Conservation (phyloP, 148 eudicot species). For the Hydrangea macrophylla region DNA sequence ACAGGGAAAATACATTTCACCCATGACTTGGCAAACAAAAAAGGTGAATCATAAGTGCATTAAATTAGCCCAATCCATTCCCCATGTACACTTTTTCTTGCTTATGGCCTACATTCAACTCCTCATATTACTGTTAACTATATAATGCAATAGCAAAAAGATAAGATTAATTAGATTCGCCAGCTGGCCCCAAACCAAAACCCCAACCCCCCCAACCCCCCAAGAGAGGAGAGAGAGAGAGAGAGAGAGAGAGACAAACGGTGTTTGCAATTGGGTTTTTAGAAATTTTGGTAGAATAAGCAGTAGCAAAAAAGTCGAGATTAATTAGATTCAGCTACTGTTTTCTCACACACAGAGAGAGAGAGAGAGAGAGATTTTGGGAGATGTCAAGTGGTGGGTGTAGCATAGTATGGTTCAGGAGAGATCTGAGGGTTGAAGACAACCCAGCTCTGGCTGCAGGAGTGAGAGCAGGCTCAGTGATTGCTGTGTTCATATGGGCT, state of each 20-base stretch:
- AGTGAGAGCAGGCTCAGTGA: conserved; percentile 74
- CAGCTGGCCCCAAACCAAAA: no score
- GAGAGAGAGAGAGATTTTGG: background rate
- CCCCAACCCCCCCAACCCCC: background rate
- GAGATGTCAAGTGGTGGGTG: conserved; percentile 56
- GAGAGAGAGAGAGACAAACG: background rate
- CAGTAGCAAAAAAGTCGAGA: no score
- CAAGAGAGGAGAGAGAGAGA: background rate
- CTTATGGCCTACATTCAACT: background rate
- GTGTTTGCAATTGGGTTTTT: background rate
- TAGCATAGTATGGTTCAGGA: conserved; percentile 96
- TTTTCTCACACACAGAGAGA: no score
- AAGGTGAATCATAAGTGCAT: background rate
- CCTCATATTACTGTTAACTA: background rate
- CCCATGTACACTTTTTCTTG: background rate
- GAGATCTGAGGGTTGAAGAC: conserved; percentile 94
- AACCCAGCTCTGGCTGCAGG: conserved; percentile 92
- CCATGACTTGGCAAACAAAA: conserved; percentile 1
- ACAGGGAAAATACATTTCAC: conserved; percentile 12
- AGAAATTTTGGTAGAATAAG: no score
- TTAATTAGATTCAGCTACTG: no score
- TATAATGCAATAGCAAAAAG: background rate
- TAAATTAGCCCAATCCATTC: background rate
- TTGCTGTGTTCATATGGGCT: conserved; percentile 84
- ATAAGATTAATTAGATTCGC: conserved; percentile 3